A percentile compares a stretch with the other conserved stretches of the same genome.
These are phyloP conservation scores for Hypoxylon rubiginosum DNA, from an alignment of 2,329 filamentous ascomycete genomes.

Conservation along the genomic window DNA sequence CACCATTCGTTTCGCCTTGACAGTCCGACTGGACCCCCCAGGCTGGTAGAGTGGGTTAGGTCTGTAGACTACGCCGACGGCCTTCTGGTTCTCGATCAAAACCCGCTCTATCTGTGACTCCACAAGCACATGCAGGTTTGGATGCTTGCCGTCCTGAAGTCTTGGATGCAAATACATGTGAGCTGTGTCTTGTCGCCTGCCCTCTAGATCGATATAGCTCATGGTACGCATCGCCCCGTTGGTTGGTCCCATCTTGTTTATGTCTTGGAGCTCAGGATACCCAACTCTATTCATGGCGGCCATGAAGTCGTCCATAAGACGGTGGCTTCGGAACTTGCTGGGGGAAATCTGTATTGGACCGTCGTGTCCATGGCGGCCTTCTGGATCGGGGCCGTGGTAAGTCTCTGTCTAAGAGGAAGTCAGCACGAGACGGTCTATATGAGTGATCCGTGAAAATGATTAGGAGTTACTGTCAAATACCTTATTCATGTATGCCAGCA, in stretches of 20 bases:
- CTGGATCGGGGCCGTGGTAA: constrained; percentile 62
- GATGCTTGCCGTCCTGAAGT: constrained; percentile 58
- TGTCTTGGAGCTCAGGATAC: constrained; percentile 65
- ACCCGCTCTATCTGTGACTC: constrained; percentile 61
- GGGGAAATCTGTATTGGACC: constrained; percentile 70
- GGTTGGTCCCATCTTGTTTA: constrained; percentile 62
- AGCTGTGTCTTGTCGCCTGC: constrained; percentile 65
- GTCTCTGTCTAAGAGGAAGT: constrained; percentile 64
- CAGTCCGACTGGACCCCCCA: constrained; percentile 18
- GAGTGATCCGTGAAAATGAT: not conserved
- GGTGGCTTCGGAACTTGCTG: constrained; percentile 59
- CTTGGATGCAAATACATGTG: constrained; percentile 65
- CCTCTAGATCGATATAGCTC: constrained; percentile 52
- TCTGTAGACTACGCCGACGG: constrained; percentile 33
- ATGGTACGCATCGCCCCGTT: constrained; percentile 45
- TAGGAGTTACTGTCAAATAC: constrained; percentile 53
- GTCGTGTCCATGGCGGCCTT: constrained; percentile 63
- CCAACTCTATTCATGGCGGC: constrained; percentile 62
- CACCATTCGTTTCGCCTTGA: constrained; percentile 64
- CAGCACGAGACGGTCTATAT: constrained; percentile 22
- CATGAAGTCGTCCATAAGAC: constrained; percentile 63
- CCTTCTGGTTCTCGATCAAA: constrained; percentile 34
- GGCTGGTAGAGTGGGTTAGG: constrained; percentile 31
- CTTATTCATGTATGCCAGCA: constrained; percentile 54
- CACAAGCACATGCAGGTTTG: constrained; percentile 66